Evolutionary conservation across 2,329 filamentous ascomycete species (phyloP), one percentile per base, ranked within the genome.

Genomic region (Colletotrichum neosansevieriae): DNA sequence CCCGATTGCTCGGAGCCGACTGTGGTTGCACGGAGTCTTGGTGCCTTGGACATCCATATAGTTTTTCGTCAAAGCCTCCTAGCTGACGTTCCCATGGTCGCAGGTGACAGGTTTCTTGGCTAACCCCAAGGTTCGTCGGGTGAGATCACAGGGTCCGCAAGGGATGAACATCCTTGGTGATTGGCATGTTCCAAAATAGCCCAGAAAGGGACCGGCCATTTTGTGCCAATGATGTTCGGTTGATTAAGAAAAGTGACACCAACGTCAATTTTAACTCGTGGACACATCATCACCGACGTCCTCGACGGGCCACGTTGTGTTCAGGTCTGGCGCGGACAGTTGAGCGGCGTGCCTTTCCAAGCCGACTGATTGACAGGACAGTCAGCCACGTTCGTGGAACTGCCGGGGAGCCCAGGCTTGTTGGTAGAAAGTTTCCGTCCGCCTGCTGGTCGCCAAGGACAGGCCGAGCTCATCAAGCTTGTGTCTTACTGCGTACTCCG

Each of bases 141-240:
- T 68, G 40, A 49, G 40, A 58, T 49, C 9, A 58, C 29, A 53
- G 42, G 60, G 64, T 21, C 54, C 53, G 47, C 29, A 42, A 68
- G 38, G 47, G 65, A 65, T 68, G 45, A 58, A 42, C 45, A 42
- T 50, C 53, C 53, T 19, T 6, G 13, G 21, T 51, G 45, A 51
- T 56, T 11, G 53, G 12, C 38, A 29, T 5, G 11, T 44, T 29
- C 13, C 34, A 54, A 51, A 51, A 42, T 53, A 64, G 47, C 53
- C 45, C 29, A 40, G 32, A 6, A 19, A 57, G n/a, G 12, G 29
- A 36, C 15, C 29, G 12, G 29, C 24, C 7, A 36, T 21, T 13
- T n/a, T 7, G 49, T 19, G 32, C 40, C 58, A 50, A 50, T 29
- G 50, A 57, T 44, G 17, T 56, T 5, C 58, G 12, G 42, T 29